A percentile compares a stretch with the other conserved stretches of the same genome.
These are phyloP conservation scores for Prototheca cutis DNA, from an alignment of 163 green algal species.

Conservation along the genomic window DNA sequence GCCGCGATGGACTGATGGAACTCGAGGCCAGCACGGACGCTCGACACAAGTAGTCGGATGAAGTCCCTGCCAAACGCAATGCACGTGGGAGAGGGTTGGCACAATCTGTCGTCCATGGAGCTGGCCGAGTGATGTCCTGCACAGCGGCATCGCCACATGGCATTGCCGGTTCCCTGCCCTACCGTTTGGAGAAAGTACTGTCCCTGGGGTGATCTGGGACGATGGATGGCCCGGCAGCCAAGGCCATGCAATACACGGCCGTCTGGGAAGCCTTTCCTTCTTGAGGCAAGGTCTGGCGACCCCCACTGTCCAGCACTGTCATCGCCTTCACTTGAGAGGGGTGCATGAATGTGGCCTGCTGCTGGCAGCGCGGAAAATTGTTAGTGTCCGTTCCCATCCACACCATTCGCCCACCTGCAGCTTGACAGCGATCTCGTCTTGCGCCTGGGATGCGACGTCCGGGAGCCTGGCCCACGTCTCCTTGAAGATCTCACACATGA, in stretches of 20 bases:
- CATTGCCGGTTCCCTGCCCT: no score
- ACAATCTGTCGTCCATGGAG: no score
- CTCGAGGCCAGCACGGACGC: slow-evolving; percentile 20
- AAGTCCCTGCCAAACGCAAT: slow-evolving; percentile 26
- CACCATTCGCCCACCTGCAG: slow-evolving; percentile 29
- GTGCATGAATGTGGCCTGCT: no score
- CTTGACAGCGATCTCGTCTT: slow-evolving; percentile 23
- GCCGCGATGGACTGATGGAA: slow-evolving; percentile 24
- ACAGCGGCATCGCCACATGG: no score
- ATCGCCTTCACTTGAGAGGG: no score
- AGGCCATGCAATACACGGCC: slow-evolving; percentile 12
- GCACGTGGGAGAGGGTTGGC: no score
- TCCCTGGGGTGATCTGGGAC: neutral
- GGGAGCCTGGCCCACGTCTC: slow-evolving; percentile 12
- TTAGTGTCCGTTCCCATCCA: no score
- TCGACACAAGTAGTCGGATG: slow-evolving; percentile 27
- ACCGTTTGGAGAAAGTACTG: slow-evolving; percentile 5
- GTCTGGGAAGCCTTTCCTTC: slow-evolving; percentile 8
- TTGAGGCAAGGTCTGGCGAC: slow-evolving; percentile 7
- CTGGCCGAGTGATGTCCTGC: no score
- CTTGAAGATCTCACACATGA: slow-evolving; percentile 30
- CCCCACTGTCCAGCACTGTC: slow-evolving; percentile 11
- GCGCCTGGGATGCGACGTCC: slow-evolving; percentile 6
- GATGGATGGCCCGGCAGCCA: slow-evolving; percentile 8
- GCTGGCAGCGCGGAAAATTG: no score